Conservation (phyloP, 768 basidiomycete genomes). For the Arthromyces matolae region DNA sequence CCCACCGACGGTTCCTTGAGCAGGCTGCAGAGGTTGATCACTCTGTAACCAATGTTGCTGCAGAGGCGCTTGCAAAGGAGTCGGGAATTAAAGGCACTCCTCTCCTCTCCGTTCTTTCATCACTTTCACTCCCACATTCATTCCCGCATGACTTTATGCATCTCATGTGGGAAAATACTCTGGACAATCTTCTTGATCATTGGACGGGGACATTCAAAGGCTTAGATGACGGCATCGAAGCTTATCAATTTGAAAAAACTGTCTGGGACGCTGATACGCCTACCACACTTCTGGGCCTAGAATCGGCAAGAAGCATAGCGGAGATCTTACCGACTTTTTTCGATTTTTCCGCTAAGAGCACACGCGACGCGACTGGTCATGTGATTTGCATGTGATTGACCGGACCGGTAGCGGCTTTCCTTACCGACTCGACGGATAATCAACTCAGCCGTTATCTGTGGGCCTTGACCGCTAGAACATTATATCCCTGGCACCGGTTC, state of each 20-base stretch:
- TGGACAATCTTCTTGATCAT: conserved; percentile 33
- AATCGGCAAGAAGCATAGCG: no score
- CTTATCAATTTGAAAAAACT: conserved; percentile 17
- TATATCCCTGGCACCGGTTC: no score
- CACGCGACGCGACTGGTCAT: no score
- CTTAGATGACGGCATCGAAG: conserved; percentile 24
- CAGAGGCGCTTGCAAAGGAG: conserved; percentile 16
- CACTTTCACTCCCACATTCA: conserved; percentile 31
- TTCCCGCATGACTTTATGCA: conserved; percentile 51
- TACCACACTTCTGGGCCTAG: no score
- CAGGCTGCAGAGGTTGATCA: conserved; percentile 17
- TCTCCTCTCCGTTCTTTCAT: conserved; percentile 27
- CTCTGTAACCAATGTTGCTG: conserved; percentile 14
- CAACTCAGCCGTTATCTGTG: no score
- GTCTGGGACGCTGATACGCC: conserved; percentile 40
- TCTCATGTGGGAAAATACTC: conserved; percentile 35
- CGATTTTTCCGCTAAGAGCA: no score
- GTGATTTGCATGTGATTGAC: no score
- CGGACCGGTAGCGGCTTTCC: no score
- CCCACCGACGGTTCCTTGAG: conserved; percentile 10
- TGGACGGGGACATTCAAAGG: conserved; percentile 41
- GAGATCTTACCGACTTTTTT: no score
- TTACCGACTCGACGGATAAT: no score
- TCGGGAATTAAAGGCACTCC: conserved; percentile 35
- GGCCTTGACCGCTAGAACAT: no score